Evolutionary conservation across 176 grass and related monocot species (phyloP).

Genomic region (Tuctoria greenei): DNA sequence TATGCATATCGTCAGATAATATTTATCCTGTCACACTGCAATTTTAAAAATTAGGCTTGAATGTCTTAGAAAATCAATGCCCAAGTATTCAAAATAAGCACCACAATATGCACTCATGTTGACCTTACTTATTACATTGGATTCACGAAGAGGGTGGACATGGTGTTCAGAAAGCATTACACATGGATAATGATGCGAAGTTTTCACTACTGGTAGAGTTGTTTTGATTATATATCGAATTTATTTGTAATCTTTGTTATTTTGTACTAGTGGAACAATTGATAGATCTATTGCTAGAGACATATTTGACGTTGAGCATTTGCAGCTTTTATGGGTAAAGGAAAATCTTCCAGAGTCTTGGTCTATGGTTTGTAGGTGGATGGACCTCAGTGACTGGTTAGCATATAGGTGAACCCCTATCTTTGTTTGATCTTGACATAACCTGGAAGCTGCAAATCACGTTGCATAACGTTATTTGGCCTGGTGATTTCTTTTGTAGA

Average conservation of each 20-base stretch:
- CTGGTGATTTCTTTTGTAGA: conserved; percentile 49
- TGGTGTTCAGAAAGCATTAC: background rate
- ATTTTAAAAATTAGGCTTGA: background rate
- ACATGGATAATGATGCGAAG: background rate
- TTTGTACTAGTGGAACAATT: background rate
- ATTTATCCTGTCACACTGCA: background rate
- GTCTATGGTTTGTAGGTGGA: conserved; percentile 92
- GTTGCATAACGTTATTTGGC: conserved; percentile 18
- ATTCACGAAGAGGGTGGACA: conserved; percentile 4
- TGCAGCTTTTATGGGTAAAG: conserved; percentile 96
- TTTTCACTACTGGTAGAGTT: background rate
- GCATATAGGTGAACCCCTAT: conserved; percentile 67
- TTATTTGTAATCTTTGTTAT: background rate
- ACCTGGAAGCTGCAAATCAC: conserved; percentile 9
- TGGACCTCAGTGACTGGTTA: conserved; percentile 99
- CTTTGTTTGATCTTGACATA: conserved; percentile 6
- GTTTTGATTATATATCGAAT: background rate
- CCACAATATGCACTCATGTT: background rate
- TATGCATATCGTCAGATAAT: conserved; percentile 11
- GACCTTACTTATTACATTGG: background rate
- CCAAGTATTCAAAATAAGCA: conserved; percentile 3
- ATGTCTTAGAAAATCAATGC: background rate
- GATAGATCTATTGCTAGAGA: background rate
- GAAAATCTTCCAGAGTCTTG: conserved; percentile 93
- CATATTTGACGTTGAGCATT: conserved; percentile 13